These are phyloP conservation scores for Phytophthora aleatoria DNA, from an alignment of 352 stramenopile genomes.

Conservation along the genomic window DNA sequence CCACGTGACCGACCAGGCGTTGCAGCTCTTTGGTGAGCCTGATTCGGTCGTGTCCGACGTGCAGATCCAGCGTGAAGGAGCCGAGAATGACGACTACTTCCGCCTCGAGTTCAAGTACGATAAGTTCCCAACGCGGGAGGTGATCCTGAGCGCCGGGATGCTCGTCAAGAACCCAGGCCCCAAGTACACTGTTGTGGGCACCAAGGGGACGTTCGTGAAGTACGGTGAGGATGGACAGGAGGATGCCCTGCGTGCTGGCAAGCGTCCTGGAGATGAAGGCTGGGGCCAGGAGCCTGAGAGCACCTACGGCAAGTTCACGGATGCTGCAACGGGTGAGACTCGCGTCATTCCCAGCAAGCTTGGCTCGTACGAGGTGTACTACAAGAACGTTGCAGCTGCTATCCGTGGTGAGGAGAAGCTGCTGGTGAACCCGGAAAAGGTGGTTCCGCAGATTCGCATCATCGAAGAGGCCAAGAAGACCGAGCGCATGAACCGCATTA, in stretches of 20 bases:
- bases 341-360: conserved; percentile 45
- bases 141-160: conserved; percentile 74
- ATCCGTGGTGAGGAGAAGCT: conserved; percentile 50
- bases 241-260: conserved; percentile 55
- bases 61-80: conserved; percentile 73
- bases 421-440: conserved; percentile 54
- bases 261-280: conserved; percentile 48
- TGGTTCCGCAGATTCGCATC: conserved; percentile 75
- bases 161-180: conserved; percentile 60
- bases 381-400: conserved; percentile 73
- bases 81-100: conserved; percentile 79
- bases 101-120: conserved; percentile 68
- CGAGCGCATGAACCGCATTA: conserved; percentile 46
- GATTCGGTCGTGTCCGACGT: conserved; percentile 58
- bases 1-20: conserved; percentile 69
- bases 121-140: conserved; percentile 44
- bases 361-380: conserved; percentile 70
- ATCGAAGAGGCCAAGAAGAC: conserved; percentile 71
- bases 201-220: conserved; percentile 61
- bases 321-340: conserved; percentile 21
- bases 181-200: conserved; percentile 72
- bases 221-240: conserved; percentile 74
- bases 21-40: conserved; percentile 66
- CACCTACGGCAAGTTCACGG: conserved; percentile 50
- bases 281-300: conserved; percentile 62